A percentile compares a stretch with the other conserved stretches of the same genome.
Conservation (phyloP, 2,329 filamentous ascomycete species). For the Hypoxylon sp. region DNA sequence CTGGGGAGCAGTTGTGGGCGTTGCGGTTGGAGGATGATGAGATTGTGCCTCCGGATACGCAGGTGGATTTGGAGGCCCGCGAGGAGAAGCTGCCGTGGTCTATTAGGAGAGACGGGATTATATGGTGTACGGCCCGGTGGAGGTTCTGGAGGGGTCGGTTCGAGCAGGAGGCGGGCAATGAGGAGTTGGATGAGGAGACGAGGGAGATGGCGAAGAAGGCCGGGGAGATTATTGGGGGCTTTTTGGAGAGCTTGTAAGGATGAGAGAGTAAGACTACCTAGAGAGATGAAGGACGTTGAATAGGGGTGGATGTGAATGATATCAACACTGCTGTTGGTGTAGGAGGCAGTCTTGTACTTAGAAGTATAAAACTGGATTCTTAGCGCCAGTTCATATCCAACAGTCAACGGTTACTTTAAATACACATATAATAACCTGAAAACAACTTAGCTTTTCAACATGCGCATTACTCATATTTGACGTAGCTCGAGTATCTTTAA, state of each 20-base stretch:
- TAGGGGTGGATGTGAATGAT: background rate
- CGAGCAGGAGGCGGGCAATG: constrained; percentile 29
- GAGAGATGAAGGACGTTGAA: background rate
- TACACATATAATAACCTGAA: background rate
- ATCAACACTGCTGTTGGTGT: background rate
- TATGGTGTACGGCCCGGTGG: constrained; percentile 26
- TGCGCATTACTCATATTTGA: background rate
- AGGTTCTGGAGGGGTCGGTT: constrained; percentile 29
- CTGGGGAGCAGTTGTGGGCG: constrained; percentile 25
- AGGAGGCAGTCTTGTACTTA: too few relatives aligned
- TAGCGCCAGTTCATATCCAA: too few relatives aligned
- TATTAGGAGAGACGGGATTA: background rate
- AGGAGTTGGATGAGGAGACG: constrained; percentile 23
- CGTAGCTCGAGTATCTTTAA: background rate
- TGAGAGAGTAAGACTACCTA: background rate
- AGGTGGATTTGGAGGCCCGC: constrained; percentile 1
- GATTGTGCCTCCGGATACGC: background rate
- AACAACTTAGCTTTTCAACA: background rate
- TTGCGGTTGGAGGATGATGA: background rate
- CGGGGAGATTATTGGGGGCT: constrained; percentile 18
- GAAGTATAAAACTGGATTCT: background rate
- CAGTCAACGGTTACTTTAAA: too few relatives aligned
- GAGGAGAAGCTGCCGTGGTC: constrained; percentile 32
- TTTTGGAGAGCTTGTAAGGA: constrained; percentile 3
- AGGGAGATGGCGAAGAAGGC: constrained; percentile 24